These are phyloP conservation scores for Debaryomyces tyrocola DNA, from an alignment of 805 yeast genomes.

Conservation along the genomic window DNA sequence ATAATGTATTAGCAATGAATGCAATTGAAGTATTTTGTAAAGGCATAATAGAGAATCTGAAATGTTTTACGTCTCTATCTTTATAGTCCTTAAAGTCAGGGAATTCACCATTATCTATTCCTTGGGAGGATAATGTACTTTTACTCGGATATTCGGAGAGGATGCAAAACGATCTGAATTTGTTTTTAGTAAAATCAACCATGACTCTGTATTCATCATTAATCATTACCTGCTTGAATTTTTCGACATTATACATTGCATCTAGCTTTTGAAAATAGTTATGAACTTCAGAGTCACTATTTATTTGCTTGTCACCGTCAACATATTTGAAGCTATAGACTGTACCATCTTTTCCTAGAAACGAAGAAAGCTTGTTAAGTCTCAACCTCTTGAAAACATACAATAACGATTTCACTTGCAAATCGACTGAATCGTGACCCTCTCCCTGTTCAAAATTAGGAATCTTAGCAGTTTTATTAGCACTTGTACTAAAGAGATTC, in stretches of 20 bases:
- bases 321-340: slow-evolving; percentile 13
- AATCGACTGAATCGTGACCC: slow-evolving; percentile 52
- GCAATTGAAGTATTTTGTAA: slow-evolving; percentile 14
- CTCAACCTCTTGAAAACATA: slow-evolving; percentile 57
- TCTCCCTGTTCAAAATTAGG: slow-evolving; percentile 16
- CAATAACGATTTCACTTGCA: slow-evolving; percentile 58
- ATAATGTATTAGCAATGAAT: slow-evolving; percentile 25
- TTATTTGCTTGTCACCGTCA: slow-evolving; percentile 3
- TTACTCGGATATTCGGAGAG: slow-evolving; percentile 47
- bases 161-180: slow-evolving; percentile 61
- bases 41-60: slow-evolving; percentile 22
- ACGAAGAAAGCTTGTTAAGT: slow-evolving; percentile 43
- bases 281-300: not conserved
- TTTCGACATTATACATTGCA: slow-evolving; percentile 48
- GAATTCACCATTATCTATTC: slow-evolving; percentile 5
- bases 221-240: slow-evolving; percentile 43
- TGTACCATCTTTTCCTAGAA: slow-evolving; percentile 24
- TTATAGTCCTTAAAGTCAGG: slow-evolving; percentile 24
- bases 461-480: slow-evolving; percentile 2
- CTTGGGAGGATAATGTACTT: slow-evolving; percentile 5
- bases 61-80: slow-evolving; percentile 18
- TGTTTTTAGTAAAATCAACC: slow-evolving; percentile 66
- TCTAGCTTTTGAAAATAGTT: slow-evolving; percentile 45
- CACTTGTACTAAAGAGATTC: slow-evolving; percentile 1
- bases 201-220: slow-evolving; percentile 64